Evolutionary conservation across 768 basidiomycete genomes (phyloP).

Genomic region (Leccinum variicolor): DNA sequence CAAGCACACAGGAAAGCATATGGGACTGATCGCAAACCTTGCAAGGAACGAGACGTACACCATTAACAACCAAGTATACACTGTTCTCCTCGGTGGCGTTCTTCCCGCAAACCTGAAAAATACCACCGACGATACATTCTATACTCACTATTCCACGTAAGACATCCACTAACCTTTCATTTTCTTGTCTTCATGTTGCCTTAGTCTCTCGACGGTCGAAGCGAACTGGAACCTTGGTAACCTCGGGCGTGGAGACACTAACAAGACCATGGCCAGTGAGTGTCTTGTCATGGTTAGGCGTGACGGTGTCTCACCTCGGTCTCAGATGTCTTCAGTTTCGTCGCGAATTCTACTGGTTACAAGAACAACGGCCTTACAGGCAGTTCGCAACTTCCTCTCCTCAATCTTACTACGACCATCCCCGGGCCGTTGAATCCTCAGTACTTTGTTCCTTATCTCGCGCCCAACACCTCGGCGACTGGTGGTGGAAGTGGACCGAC

Average conservation of each 20-base stretch:
- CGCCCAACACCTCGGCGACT: constrained; percentile 33
- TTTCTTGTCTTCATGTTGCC: background rate
- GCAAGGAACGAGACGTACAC: constrained; percentile 25
- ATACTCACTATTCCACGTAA: constrained; percentile 53
- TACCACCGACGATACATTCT: constrained; percentile 50
- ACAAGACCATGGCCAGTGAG: constrained; percentile 31
- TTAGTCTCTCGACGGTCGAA: constrained; percentile 47
- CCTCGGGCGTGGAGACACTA: constrained; percentile 54
- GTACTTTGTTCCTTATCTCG: constrained; percentile 39
- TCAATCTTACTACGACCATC: constrained; percentile 36
- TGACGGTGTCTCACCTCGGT: background rate
- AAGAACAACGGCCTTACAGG: constrained; percentile 34
- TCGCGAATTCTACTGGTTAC: constrained; percentile 46
- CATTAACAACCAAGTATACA: constrained; percentile 44
- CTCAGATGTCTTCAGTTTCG: constrained; percentile 49
- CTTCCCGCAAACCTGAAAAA: constrained; percentile 40
- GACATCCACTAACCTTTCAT: background rate
- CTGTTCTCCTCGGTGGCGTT: constrained; percentile 42
- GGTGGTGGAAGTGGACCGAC: constrained; percentile 41
- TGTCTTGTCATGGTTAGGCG: background rate
- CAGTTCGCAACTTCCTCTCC: constrained; percentile 29
- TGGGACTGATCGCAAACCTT: background rate
- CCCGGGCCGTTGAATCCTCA: constrained; percentile 41
- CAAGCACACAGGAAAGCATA: background rate
- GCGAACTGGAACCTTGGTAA: constrained; percentile 58